These are phyloP conservation scores for Talaromyces sp. DNA, from an alignment of 2,329 filamentous ascomycete species.

Conservation along the genomic window DNA sequence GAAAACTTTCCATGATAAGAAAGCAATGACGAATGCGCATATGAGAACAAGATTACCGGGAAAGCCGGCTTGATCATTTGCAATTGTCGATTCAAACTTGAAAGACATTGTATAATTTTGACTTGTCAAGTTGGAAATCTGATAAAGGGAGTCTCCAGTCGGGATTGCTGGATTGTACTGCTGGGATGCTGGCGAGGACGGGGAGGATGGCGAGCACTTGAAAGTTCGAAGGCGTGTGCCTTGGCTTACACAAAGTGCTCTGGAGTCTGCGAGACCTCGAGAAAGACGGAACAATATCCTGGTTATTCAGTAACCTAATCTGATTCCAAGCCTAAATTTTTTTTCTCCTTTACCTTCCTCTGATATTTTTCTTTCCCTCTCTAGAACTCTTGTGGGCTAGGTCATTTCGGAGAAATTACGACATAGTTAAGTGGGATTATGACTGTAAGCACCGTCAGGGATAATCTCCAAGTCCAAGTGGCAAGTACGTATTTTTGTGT, in stretches of 20 bases:
- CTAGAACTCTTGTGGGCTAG: neutral
- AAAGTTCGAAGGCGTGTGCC: neutral
- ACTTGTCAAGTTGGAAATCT: neutral
- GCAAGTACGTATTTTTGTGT: neutral
- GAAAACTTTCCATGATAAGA: neutral
- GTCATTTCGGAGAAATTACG: neutral
- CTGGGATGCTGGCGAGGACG: neutral
- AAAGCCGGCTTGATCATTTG: neutral
- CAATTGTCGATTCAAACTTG: neutral
- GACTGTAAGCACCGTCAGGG: neutral
- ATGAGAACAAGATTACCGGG: neutral
- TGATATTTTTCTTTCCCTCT: neutral
- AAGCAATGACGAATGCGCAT: neutral
- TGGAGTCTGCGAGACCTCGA: neutral
- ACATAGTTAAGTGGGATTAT: neutral
- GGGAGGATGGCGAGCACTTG: neutral
- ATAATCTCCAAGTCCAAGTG: neutral
- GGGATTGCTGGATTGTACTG: neutral
- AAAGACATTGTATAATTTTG: slow-evolving; percentile 1
- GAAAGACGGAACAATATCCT: neutral
- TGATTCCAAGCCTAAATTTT: neutral
- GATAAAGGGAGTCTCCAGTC: neutral
- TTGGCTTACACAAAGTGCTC: neutral
- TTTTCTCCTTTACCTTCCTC: neutral
- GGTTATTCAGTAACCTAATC: neutral